A percentile compares a stretch with the other conserved stretches of the same genome.
Evolutionary conservation across 2,329 filamentous ascomycete genomes (phyloP).

Genomic region (Trichoderma breve): DNA sequence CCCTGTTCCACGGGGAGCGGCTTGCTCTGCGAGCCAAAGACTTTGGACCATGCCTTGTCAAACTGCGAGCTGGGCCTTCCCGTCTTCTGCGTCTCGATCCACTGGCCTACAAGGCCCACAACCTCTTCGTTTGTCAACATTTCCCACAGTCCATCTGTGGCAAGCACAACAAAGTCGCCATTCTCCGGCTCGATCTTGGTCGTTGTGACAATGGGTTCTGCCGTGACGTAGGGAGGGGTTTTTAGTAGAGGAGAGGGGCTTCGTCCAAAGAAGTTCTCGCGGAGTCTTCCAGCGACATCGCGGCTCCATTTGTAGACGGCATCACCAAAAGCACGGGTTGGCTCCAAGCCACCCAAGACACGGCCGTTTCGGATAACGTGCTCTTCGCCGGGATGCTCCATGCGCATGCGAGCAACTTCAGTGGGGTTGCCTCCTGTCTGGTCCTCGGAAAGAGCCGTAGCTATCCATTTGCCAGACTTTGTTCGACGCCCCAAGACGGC

Average conservation of each 20-base stretch:
- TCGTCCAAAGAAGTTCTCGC: conserved; percentile 82
- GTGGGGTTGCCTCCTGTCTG: conserved; percentile 88
- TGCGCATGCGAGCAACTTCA: conserved; percentile 78
- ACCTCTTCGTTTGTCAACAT: conserved; percentile 99
- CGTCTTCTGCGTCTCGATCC: conserved; percentile 76
- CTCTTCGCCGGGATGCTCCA: conserved; percentile 84
- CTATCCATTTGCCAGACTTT: conserved; percentile 20
- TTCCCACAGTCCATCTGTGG: conserved; percentile 96
- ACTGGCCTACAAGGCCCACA: conserved; percentile 91
- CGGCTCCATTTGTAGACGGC: conserved; percentile 94
- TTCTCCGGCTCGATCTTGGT: conserved; percentile 86
- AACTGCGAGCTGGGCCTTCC: conserved; percentile 61
- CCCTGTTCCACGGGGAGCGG: conserved; percentile 74
- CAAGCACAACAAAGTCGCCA: conserved; percentile 94
- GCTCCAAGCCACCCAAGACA: conserved; percentile 87
- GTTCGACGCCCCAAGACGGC: conserved; percentile 63
- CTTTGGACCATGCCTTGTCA: conserved; percentile 64
- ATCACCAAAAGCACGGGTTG: conserved; percentile 91
- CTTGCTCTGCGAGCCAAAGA: conserved; percentile 51
- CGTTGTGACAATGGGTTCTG: conserved; percentile 90
- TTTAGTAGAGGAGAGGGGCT: conserved; percentile 73
- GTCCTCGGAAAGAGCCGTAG: conserved; percentile 80
- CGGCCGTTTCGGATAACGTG: conserved; percentile 85
- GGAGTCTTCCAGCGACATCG: conserved; percentile 79
- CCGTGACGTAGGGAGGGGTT: conserved; percentile 95